Base-by-base conservation (phyloP, 2,329 filamentous ascomycete genomes). In the Tolypocladium ovalisporum region DNA sequence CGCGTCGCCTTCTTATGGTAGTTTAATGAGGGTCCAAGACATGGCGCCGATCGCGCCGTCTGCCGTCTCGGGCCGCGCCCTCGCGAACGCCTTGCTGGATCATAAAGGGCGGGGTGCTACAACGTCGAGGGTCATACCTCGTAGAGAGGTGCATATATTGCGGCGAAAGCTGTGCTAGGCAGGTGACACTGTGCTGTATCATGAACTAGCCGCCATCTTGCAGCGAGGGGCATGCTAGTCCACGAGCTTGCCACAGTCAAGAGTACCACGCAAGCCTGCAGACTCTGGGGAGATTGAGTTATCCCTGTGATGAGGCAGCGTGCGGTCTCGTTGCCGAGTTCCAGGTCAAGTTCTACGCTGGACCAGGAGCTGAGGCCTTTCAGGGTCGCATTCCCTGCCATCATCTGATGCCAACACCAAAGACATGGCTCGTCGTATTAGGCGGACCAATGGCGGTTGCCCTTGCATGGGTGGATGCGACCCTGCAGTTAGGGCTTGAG, bases 391-490 rank as follows among this genome's bases (percentile, higher is more conserved):
- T 54, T 27, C 19, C 22, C 40, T 32, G 40, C 27, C 52, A 36
- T 58, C 58, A 60, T 58, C 32, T 56, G 54, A 55, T 56, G 54
- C 40, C 24, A 56, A 52, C 49, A 53, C 24, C 27, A 51, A 4
- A 51, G 47, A 6, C 29, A 17, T 27, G 17, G 17, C 47, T 51
- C 29, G 19, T 34, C 44, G 10, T 29, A 9, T 54, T 37, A 56
- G 54, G 29, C 40, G 34, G 19, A 15, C 42, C 42, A 55, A 47
- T 47, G 49, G 34, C 32, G 37, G 44, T 34, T 36, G 56, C 24
- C 53, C 35, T 15, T 29, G 29, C 36, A 44, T 17, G 37, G 47
- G 35, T 27, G 39, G 22, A 27, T 53, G 57, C 29, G 47, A 58
- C 54, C 44, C 57, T 56, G 22, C 27, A 2, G 56, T 56, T 27